Percentiles rank a stretch among this genome's conserved stretches.
Conservation (phyloP, 352 stramenopile species). For the Phytophthora boehmeriae region DNA sequence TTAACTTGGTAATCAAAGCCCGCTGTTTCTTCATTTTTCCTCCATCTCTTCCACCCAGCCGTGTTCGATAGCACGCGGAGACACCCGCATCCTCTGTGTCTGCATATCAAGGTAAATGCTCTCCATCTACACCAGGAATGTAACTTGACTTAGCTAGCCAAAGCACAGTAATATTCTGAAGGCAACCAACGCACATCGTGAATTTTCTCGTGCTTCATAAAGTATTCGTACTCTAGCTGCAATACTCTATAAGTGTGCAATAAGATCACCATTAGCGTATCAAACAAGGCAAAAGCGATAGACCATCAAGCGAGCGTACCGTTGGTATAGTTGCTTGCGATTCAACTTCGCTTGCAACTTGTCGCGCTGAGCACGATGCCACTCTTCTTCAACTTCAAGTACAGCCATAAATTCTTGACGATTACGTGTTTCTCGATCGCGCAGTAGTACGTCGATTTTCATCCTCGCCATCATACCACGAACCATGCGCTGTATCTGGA, state of each 20-base stretch:
- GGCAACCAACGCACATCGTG: conserved; percentile 51
- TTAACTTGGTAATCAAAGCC: conserved; percentile 60
- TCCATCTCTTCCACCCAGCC: conserved; percentile 88
- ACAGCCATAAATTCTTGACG: conserved; percentile 72
- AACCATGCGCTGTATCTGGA: conserved; percentile 75
- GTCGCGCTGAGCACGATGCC: conserved; percentile 62
- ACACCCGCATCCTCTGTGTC: conserved; percentile 72
- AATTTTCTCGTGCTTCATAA: conserved; percentile 59
- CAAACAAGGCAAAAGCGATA: neutral
- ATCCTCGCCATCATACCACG: conserved; percentile 55
- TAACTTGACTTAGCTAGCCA: conserved; percentile 1
- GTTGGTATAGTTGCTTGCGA: conserved; percentile 55
- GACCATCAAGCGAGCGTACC: conserved; percentile 36
- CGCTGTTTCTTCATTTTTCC: conserved; percentile 70
- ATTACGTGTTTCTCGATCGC: conserved; percentile 65
- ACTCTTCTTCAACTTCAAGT: conserved; percentile 74
- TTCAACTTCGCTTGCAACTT: conserved; percentile 57
- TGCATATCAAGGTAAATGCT: conserved; percentile 85
- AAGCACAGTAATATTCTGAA: neutral
- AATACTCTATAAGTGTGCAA: conserved; percentile 44
- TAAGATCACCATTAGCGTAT: neutral
- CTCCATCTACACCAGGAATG: conserved; percentile 54
- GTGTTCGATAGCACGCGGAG: conserved; percentile 75
- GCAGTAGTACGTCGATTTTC: conserved; percentile 43
- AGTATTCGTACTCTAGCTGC: conserved; percentile 73